Evolutionary conservation across 2,329 filamentous ascomycete genomes (phyloP).

Genomic region (Colletotrichum sidae): DNA sequence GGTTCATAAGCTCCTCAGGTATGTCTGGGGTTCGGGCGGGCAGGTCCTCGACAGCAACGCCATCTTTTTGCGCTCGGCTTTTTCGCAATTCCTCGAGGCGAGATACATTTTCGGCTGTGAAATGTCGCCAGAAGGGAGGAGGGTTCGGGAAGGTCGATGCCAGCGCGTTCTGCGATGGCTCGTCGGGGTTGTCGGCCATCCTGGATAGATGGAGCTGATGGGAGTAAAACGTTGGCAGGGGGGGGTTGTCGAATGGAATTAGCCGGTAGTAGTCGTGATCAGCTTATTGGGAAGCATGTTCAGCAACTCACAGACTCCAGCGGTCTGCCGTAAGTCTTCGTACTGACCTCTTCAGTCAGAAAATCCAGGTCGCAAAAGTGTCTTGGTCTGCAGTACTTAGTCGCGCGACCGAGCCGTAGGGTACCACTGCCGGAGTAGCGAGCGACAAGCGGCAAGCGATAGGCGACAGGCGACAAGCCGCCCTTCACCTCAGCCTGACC

Average conservation of each 20-base stretch:
- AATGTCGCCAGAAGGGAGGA: slow-evolving; percentile 90
- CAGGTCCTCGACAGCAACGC: slow-evolving; percentile 32
- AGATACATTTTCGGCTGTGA: slow-evolving; percentile 80
- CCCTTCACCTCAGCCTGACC: slow-evolving; percentile 8
- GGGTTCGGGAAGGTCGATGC: slow-evolving; percentile 84
- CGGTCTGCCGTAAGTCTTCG: neutral
- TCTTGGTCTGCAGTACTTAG: too few species aligned
- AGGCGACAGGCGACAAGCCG: too few species aligned
- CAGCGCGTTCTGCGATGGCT: slow-evolving; percentile 56
- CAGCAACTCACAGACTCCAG: neutral
- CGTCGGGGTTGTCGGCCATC: slow-evolving; percentile 68
- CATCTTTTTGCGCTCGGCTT: slow-evolving; percentile 49
- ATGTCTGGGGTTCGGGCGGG: slow-evolving; percentile 59
- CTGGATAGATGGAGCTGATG: slow-evolving; percentile 8
- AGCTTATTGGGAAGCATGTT: neutral
- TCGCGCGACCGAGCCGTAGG: too few species aligned
- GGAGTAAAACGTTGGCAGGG: neutral
- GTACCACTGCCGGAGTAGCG: too few species aligned
- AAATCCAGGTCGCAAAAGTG: too few species aligned
- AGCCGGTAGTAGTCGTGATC: slow-evolving; percentile 6
- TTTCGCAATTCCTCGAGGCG: slow-evolving; percentile 61
- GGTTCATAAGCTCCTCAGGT: slow-evolving; percentile 77
- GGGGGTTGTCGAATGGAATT: neutral
- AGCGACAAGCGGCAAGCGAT: too few species aligned
- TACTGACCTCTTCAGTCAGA: too few species aligned